Conservation (phyloP, 208 protist species). For the Strigomonas oncopelti region DNA sequence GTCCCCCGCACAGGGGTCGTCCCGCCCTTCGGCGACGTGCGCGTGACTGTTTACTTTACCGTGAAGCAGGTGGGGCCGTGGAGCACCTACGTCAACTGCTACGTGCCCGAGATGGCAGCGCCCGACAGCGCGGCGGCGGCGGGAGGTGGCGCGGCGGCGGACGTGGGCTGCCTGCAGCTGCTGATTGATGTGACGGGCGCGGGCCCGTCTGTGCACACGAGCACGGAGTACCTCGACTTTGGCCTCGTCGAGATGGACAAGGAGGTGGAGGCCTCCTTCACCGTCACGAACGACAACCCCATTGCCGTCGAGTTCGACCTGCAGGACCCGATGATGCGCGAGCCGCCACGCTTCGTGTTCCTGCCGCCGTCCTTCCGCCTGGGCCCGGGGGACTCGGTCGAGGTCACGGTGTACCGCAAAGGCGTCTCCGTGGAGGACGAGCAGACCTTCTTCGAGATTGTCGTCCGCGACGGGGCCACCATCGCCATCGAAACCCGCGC, state of each 20-base stretch:
- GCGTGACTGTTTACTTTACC: constrained; percentile 63
- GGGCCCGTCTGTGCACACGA: constrained; percentile 70
- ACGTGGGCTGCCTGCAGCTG: constrained; percentile 7
- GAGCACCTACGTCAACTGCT: constrained; percentile 51
- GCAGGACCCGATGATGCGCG: constrained; percentile 70
- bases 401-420: constrained; percentile 87
- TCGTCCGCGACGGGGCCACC: constrained; percentile 62
- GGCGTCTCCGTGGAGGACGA: constrained; percentile 68
- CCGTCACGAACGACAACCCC: constrained; percentile 84
- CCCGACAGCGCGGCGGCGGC: constrained; percentile 15
- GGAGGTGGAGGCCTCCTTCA: constrained; percentile 76
- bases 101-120: constrained; percentile 58
- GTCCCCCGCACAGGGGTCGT: constrained; percentile 60
- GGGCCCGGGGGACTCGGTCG: constrained; percentile 68
- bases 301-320: constrained; percentile 74
- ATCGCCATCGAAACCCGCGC: constrained; percentile 82
- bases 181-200: constrained; percentile 60
- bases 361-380: constrained; percentile 67
- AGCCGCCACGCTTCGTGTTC: constrained; percentile 83
- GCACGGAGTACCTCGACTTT: constrained; percentile 82
- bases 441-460: constrained; percentile 87
- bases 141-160: background rate
- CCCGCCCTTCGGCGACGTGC: constrained; percentile 33
- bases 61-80: constrained; percentile 49
- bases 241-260: constrained; percentile 74